Base-by-base conservation (phyloP, 805 yeast species). In the Myxozyma neotropica region DNA sequence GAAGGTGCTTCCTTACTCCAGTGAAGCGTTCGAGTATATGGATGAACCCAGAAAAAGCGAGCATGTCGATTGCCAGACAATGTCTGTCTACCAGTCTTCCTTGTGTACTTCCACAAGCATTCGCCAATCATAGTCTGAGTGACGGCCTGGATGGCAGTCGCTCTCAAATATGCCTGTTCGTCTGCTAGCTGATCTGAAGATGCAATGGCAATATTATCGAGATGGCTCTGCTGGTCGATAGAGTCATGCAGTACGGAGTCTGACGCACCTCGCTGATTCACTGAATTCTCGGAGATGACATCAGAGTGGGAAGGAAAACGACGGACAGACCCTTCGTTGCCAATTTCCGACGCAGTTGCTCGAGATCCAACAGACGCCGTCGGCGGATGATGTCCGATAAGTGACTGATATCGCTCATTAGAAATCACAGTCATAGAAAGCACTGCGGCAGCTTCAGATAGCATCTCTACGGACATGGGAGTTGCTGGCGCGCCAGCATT, bases 51-150 rank as follows among this genome's bases (percentile, higher is more conserved):
- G 80, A 93, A 93, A 75, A 83, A 93, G 65, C 97, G 81, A 70
- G 88, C 94, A 70, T 93, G 99, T 60, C 97, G 82, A 43, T 82
- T 81, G 52, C 90, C 94, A 0, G 93, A 82, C 21, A 89, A 80
- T 1, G 87, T 80, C 44, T 69, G 69, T 6, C 79, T 73, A 39
- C 89, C 86, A 51, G 89, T 77, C 15, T 91, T 87, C 59, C 94
- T 84, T 72, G 86, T 89, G 71, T 92, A 92, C 73, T 93, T 93
- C 81, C 80, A 86, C 58, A 92, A 77, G 65, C 84, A 89, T 71
- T 93, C 98, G 53, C 99, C 99, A 72, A 92, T 88, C 45, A 93
- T 91, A 3, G 94, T 88, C 74, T 93, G 97, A 0, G 97, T 88
- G 57, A 93, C 82, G 1, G 93, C 92, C 1, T 90, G 90, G 66